phyloP scores from a whole-genome alignment of 2,329 filamentous ascomycete species.

The Epichloe baconii region DNA sequence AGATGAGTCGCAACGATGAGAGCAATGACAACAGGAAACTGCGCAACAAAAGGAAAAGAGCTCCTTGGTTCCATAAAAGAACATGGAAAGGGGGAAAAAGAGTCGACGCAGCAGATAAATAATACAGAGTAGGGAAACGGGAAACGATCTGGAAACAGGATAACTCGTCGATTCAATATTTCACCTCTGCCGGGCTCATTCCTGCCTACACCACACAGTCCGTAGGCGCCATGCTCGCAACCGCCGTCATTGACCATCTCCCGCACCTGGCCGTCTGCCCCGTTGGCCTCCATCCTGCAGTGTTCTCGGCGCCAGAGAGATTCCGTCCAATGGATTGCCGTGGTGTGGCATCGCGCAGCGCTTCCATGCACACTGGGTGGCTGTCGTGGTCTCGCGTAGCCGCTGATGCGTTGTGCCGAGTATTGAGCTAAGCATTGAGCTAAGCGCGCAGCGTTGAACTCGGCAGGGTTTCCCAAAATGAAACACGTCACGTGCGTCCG shows the following conservation, averaged over 20 bases:
- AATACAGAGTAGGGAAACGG: background rate
- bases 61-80: background rate
- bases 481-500: background rate
- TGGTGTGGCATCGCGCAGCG: conserved; percentile 4
- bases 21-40: background rate
- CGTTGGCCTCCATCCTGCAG: background rate
- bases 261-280: background rate
- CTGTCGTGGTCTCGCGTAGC: conserved; percentile 3
- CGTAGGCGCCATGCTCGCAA: background rate
- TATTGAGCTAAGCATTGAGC: no score
- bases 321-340: background rate
- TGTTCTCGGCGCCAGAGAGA: background rate
- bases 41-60: background rate
- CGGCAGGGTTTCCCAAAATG: background rate
- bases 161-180: background rate
- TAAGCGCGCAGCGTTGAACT: background rate
- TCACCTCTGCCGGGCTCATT: background rate
- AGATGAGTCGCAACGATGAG: background rate
- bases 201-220: background rate
- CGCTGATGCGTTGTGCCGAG: background rate
- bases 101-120: background rate
- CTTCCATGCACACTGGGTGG: conserved; percentile 3
- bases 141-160: background rate
- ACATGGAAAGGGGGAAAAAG: background rate
- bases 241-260: background rate